Conservation (phyloP, 2,329 filamentous ascomycete species). For the Laburnicola sp. region DNA sequence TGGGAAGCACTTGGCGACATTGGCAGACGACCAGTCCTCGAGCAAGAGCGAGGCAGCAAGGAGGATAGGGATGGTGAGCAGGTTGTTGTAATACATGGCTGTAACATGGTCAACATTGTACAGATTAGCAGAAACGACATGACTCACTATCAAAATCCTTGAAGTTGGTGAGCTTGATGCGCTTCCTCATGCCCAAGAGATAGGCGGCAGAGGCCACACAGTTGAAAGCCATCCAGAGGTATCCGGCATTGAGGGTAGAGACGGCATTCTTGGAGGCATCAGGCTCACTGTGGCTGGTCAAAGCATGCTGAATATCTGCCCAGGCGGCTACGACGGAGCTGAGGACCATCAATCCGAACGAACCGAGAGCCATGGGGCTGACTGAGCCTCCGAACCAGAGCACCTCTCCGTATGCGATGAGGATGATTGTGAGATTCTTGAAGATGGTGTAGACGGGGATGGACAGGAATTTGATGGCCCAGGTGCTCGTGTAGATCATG, state of each 20-base stretch:
- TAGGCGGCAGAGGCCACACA: conserved; percentile 93
- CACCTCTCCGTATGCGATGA: conserved; percentile 97
- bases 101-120: conserved; percentile 14
- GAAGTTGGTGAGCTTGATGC: conserved; percentile 99
- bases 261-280: conserved; percentile 72
- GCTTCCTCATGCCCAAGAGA: conserved; percentile 91
- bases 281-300: conserved; percentile 59
- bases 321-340: conserved; percentile 94
- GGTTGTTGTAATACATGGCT: conserved; percentile 99
- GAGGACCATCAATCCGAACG: conserved; percentile 94
- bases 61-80: conserved; percentile 92
- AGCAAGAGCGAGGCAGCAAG: conserved; percentile 76
- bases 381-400: conserved; percentile 97
- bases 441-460: conserved; percentile 99
- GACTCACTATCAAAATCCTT: conserved; percentile 97
- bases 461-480: conserved; percentile 92
- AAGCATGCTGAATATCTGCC: conserved; percentile 90
- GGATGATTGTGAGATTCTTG: conserved; percentile 98
- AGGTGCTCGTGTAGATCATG: conserved; percentile 98
- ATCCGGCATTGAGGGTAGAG: conserved; percentile 89
- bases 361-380: conserved; percentile 82
- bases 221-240: conserved; percentile 97
- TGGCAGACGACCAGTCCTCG: conserved; percentile 89
- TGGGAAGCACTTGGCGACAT: conserved; percentile 88
- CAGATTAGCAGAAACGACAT: conserved; percentile 18